Evolutionary conservation across 2,329 filamentous ascomycete genomes (phyloP), one percentile per base, ranked within the genome.

Genomic region (Ascomycota sp.): DNA sequence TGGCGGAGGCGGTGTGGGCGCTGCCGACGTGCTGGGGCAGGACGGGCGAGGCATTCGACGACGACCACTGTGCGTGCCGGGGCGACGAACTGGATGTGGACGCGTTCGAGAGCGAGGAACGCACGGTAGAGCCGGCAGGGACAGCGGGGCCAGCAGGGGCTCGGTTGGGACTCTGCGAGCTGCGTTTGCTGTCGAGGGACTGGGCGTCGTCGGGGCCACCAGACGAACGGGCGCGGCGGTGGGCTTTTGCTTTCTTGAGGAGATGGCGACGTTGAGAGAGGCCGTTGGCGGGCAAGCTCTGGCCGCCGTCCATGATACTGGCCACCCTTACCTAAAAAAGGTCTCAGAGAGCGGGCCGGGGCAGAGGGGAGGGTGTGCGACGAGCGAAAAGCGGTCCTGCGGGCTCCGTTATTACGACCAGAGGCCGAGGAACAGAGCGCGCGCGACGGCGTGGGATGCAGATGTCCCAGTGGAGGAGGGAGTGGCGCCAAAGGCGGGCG

Each of bases 121-220:
- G 58, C 45, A 54, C 52, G 47, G 57, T 21, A 21, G 16, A 21
- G 16, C 16, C 16, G 16, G 16, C 16, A 3, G 16, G 16, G 16
- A 21, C 16, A 21, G 16, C 16, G 16, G 16, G 16, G 16, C 16
- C 16, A 21, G 16, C 5, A 48, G 69, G 68, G 48, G 66, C 61
- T 50, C 67, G 63, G 50, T 59, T 64, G 50, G 74, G 58, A 51
- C 66, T 72, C 46, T 65, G 62, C 43, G 68, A 71, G 63, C 68
- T 74, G 53, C 64, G 62, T 60, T 71, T 65, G 58, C 65, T 72
- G 53, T 62, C 59, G 44, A 72, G 54, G 43, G 65, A 70, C 46
- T 58, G 58, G 53, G 61, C 56, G 57, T 71, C 66, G 57, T 68
- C 64, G 56, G 63, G 53, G 49, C 56, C 59, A 47, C 58, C 58